phyloP scores from a whole-genome alignment of 1,139 yeast genomes.

The Yamadazyma mexicana region DNA sequence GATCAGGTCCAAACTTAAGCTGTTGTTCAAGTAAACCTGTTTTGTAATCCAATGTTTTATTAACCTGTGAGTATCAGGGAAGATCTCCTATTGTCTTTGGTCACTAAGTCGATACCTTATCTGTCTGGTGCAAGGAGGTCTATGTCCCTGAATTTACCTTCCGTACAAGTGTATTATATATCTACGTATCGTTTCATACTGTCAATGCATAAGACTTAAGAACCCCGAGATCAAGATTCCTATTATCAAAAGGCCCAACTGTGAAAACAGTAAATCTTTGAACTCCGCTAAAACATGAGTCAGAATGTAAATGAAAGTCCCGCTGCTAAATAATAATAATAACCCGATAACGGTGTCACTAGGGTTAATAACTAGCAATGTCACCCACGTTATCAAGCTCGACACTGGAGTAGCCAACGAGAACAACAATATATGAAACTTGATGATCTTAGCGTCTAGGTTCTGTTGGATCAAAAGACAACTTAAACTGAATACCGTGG shows the following conservation, averaged over 20 bases:
- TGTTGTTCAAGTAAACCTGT: conserved; percentile 1
- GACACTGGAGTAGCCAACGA: conserved; percentile 55
- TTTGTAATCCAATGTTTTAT: too few species aligned
- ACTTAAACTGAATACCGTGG: conserved; percentile 70
- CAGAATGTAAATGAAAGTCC: conserved; percentile 72
- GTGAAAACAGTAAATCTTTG: conserved; percentile 6
- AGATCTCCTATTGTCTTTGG: too few species aligned
- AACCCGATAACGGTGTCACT: conserved; percentile 48
- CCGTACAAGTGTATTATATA: not conserved
- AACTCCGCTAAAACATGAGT: conserved; percentile 36
- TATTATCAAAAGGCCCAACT: conserved; percentile 6
- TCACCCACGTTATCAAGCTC: conserved; percentile 46
- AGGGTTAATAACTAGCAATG: conserved; percentile 31
- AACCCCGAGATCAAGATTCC: conserved; percentile 15
- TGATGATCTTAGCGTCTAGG: conserved; percentile 27
- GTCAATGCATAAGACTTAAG: conserved; percentile 14
- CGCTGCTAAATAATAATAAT: conserved; percentile 63
- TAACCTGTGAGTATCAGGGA: too few species aligned
- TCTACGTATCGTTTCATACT: not conserved
- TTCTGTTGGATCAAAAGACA: conserved; percentile 52
- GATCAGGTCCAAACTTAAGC: conserved; percentile 5
- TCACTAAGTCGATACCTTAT: too few species aligned
- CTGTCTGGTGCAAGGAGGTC: too few species aligned
- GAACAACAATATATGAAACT: conserved; percentile 45
- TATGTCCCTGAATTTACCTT: too few species aligned